Percentiles rank a stretch among this genome's conserved stretches.
These are phyloP conservation scores for Salix purpurea DNA, from an alignment of 345 rosid genomes.

Conservation along the genomic window DNA sequence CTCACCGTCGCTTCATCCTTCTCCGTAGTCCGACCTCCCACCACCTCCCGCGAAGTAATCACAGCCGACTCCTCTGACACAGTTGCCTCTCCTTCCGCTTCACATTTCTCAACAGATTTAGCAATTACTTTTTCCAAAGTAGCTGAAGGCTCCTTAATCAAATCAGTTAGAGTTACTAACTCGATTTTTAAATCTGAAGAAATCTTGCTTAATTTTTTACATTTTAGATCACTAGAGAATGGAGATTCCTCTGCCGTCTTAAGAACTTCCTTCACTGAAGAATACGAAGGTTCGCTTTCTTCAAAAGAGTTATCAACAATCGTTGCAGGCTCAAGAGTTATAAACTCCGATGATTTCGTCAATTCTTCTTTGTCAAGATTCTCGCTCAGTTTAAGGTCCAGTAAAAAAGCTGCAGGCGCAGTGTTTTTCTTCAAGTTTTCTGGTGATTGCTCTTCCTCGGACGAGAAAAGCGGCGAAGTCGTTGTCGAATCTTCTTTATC, in stretches of 20 bases:
- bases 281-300: neutral
- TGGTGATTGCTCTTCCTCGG: neutral
- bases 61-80: neutral
- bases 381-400: neutral
- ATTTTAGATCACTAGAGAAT: neutral
- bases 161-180: neutral
- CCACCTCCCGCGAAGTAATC: neutral
- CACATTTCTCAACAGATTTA: neutral
- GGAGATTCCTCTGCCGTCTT: neutral
- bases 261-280: neutral
- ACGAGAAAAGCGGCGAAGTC: neutral
- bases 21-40: neutral
- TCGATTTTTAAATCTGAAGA: neutral
- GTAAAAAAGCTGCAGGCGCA: neutral
- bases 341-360: neutral
- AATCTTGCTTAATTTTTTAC: neutral
- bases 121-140: neutral
- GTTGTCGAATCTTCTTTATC: neutral
- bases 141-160: neutral
- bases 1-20: slow-evolving; percentile 14
- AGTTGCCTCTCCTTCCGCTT: neutral
- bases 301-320: neutral
- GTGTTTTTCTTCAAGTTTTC: neutral
- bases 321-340: neutral
- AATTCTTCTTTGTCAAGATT: too few species aligned